Conservation (phyloP, 2,329 filamentous ascomycete species). For the Orbilia ellipsospora region DNA sequence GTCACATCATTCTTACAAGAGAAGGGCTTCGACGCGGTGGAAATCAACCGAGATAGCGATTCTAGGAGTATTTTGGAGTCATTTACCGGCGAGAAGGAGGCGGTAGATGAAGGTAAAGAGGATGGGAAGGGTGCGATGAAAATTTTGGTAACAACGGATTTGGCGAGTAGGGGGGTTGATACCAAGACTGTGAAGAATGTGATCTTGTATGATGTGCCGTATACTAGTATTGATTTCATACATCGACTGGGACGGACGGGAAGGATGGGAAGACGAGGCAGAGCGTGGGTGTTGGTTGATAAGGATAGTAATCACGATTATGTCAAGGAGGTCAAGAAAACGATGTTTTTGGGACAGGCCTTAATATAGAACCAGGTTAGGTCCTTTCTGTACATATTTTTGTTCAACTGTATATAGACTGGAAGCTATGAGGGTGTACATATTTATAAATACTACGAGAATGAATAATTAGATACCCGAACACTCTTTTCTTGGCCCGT, state of each 20-base stretch:
- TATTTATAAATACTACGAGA: not conserved
- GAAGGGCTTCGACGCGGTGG: conserved; percentile 89
- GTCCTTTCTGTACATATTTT: conserved; percentile 15
- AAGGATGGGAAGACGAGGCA: conserved; percentile 88
- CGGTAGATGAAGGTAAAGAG: conserved; percentile 19
- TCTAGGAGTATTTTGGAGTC: conserved; percentile 78
- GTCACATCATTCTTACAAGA: conserved; percentile 80
- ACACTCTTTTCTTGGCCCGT: not conserved
- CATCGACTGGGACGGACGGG: conserved; percentile 92
- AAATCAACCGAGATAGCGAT: conserved; percentile 85
- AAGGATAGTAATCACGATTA: conserved; percentile 87
- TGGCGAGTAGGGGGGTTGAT: conserved; percentile 92
- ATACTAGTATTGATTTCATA: conserved; percentile 97
- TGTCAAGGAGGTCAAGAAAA: conserved; percentile 75
- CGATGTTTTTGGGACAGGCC: conserved; percentile 51
- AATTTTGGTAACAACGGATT: conserved; percentile 92
- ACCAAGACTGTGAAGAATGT: conserved; percentile 91
- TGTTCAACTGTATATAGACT: conserved; percentile 1
- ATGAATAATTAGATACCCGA: not conserved
- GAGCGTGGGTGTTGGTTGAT: conserved; percentile 89
- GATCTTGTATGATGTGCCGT: conserved; percentile 95
- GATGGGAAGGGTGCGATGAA: conserved; percentile 68
- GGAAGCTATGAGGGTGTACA: no score
- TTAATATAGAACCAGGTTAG: conserved; percentile 25
- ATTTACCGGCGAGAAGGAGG: conserved; percentile 70